phyloP scores from a whole-genome alignment of 202 grass and related monocot species.

The Saccharum hybrid region DNA sequence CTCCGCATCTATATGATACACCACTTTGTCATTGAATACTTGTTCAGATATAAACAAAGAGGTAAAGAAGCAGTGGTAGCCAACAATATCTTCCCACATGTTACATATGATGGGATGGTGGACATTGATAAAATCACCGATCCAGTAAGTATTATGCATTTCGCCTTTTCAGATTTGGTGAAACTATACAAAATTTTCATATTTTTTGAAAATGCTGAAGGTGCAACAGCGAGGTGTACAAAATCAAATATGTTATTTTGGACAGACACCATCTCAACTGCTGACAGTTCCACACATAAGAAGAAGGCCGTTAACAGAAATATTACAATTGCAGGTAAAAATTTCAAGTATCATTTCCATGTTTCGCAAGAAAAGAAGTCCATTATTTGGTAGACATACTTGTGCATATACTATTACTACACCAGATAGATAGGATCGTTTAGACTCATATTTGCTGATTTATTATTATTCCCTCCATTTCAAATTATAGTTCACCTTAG shows the following conservation, averaged over 20 bases:
- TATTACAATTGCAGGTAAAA: conserved; percentile 87
- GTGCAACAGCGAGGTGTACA: conserved; percentile 77
- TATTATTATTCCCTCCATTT: neutral
- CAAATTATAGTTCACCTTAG: neutral
- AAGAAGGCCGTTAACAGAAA: conserved; percentile 70
- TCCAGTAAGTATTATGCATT: conserved; percentile 64
- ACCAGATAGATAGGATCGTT: conserved; percentile 30
- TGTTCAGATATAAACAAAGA: conserved; percentile 94
- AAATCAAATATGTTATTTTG: conserved; percentile 93
- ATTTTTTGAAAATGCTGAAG: conserved; percentile 55
- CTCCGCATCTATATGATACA: conserved; percentile 18
- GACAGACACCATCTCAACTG: conserved; percentile 90
- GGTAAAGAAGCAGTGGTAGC: conserved; percentile 85
- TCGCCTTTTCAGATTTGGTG: conserved; percentile 27
- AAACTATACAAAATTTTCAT: conserved; percentile 30
- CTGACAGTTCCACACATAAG: conserved; percentile 76
- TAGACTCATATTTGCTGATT: conserved; percentile 23
- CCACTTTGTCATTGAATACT: conserved; percentile 33
- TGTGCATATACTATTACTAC: conserved; percentile 31
- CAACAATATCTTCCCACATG: conserved; percentile 90
- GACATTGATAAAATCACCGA: conserved; percentile 90
- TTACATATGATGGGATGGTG: conserved; percentile 90
- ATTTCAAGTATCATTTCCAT: neutral
- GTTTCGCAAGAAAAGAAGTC: neutral
- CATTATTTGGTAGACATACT: conserved; percentile 15